A percentile compares a stretch with the other conserved stretches of the same genome.
These are phyloP conservation scores for Penicillium mononematosum DNA, from an alignment of 495 filamentous ascomycete genomes.

Conservation along the genomic window DNA sequence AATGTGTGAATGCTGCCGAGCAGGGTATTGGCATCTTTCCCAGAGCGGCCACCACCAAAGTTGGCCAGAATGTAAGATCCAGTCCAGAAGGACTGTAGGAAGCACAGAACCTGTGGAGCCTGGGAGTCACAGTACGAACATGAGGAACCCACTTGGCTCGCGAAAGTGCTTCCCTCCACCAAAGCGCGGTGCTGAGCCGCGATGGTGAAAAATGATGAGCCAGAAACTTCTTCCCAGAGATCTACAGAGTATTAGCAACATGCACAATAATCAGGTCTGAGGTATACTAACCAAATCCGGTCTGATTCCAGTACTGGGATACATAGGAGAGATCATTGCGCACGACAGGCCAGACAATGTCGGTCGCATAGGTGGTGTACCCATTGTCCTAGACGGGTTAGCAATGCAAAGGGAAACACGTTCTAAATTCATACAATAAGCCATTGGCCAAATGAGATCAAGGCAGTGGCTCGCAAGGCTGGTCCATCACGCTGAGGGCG, in stretches of 20 bases:
- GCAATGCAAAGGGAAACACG: slow-evolving; percentile 12
- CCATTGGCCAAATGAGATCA: slow-evolving; percentile 45
- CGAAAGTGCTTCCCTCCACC: slow-evolving; percentile 59
- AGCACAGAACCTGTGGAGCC: slow-evolving; percentile 59
- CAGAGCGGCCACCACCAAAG: slow-evolving; percentile 49
- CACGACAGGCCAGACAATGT: slow-evolving; percentile 59
- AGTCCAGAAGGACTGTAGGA: slow-evolving; percentile 65
- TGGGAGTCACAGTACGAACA: slow-evolving; percentile 54
- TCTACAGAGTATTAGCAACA: slow-evolving; percentile 35
- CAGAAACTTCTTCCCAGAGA: slow-evolving; percentile 69
- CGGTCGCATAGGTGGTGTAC: slow-evolving; percentile 28
- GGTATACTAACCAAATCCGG: slow-evolving; percentile 48
- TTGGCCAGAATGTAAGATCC: slow-evolving; percentile 58
- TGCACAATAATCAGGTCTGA: not conserved
- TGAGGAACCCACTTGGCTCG: slow-evolving; percentile 39
- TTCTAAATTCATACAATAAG: slow-evolving; percentile 27
- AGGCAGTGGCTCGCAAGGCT: slow-evolving; percentile 63
- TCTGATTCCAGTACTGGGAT: slow-evolving; percentile 68
- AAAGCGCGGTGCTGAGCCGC: slow-evolving; percentile 51
- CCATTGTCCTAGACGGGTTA: slow-evolving; percentile 26
- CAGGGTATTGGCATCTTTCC: slow-evolving; percentile 62
- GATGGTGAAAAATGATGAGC: slow-evolving; percentile 60
- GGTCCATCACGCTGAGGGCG: slow-evolving; percentile 73
- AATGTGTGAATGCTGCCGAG: slow-evolving; percentile 64
- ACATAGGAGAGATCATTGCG: slow-evolving; percentile 69